Evolutionary conservation across 1,139 yeast genomes (phyloP).

Genomic region (Blastobotrys niveus): DNA sequence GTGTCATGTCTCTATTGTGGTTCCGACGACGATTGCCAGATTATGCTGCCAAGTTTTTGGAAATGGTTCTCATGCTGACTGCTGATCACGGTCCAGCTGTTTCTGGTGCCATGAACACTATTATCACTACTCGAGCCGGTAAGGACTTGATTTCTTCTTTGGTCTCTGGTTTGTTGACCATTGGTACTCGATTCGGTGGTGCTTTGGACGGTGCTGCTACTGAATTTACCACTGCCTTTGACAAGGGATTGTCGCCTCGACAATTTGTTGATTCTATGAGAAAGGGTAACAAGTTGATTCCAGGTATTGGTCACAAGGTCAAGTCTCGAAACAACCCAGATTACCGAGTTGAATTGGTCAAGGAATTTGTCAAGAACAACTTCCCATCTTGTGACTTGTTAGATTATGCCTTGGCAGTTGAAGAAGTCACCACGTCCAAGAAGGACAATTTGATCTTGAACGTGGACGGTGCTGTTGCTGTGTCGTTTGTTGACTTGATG

Average conservation of each 20-base stretch:
- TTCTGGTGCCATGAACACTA: slow-evolving; percentile 46
- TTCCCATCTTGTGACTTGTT: slow-evolving; percentile 41
- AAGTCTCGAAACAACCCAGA: slow-evolving; percentile 46
- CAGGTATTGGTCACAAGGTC: slow-evolving; percentile 46
- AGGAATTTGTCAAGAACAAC: slow-evolving; percentile 42
- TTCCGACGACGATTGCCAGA: slow-evolving; percentile 42
- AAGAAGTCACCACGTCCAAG: slow-evolving; percentile 45
- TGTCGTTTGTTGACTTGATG: slow-evolving; percentile 42
- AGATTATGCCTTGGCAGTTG: slow-evolving; percentile 46
- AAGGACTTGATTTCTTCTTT: slow-evolving; percentile 44
- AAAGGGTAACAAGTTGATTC: slow-evolving; percentile 43
- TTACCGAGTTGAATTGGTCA: slow-evolving; percentile 44
- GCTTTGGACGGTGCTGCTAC: slow-evolving; percentile 45
- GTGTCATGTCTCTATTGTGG: slow-evolving; percentile 45
- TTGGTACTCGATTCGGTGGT: slow-evolving; percentile 45
- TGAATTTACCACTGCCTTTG: slow-evolving; percentile 42
- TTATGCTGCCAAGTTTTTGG: slow-evolving; percentile 43
- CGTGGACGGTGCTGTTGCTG: slow-evolving; percentile 45
- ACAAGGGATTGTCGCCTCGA: slow-evolving; percentile 42
- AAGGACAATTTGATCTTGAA: slow-evolving; percentile 43
- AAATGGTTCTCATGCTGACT: slow-evolving; percentile 45
- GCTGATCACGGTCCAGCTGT: slow-evolving; percentile 48
- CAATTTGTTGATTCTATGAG: slow-evolving; percentile 45
- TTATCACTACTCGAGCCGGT: slow-evolving; percentile 45
- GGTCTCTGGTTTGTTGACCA: slow-evolving; percentile 42